These are phyloP conservation scores for Mycena floridula DNA, from an alignment of 768 basidiomycete genomes.

Conservation along the genomic window DNA sequence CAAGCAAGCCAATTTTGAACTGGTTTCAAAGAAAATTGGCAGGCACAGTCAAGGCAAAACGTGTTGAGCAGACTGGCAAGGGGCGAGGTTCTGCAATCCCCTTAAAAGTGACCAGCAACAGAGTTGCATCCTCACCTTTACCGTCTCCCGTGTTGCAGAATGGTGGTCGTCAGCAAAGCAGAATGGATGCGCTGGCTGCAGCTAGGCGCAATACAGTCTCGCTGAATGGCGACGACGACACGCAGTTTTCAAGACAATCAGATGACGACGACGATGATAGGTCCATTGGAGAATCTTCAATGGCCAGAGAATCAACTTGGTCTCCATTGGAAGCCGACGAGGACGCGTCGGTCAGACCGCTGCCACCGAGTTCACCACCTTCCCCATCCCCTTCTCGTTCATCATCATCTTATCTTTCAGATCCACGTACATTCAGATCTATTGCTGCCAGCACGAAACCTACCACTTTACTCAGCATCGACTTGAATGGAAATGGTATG, in stretches of 20 bases:
- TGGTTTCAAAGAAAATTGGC: constrained; percentile 88
- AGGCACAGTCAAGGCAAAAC: constrained; percentile 33
- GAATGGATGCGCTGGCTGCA: constrained; percentile 23
- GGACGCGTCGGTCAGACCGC: constrained; percentile 85
- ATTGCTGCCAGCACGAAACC: constrained; percentile 90
- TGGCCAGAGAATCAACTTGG: constrained; percentile 72
- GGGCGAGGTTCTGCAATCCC: constrained; percentile 21
- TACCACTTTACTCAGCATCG: constrained; percentile 89
- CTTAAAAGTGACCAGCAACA: constrained; percentile 30
- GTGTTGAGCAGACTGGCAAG: constrained; percentile 14
- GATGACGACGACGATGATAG: constrained; percentile 42
- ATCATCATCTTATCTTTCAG: constrained; percentile 78
- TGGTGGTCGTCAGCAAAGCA: constrained; percentile 23
- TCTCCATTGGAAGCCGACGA: constrained; percentile 88
- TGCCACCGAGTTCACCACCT: constrained; percentile 84
- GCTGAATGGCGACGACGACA: constrained; percentile 52
- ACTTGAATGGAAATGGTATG: constrained; percentile 73
- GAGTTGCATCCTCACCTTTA: constrained; percentile 39
- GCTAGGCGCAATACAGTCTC: constrained; percentile 55
- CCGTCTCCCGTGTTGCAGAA: constrained; percentile 20
- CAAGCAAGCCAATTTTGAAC: constrained; percentile 82
- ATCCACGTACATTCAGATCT: constrained; percentile 76
- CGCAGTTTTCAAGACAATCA: constrained; percentile 26
- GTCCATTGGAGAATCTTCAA: constrained; percentile 46
- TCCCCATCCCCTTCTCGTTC: constrained; percentile 83